Evolutionary conservation across 2,329 filamentous ascomycete species (phyloP).

Genomic region (Verticillium klebahnii): DNA sequence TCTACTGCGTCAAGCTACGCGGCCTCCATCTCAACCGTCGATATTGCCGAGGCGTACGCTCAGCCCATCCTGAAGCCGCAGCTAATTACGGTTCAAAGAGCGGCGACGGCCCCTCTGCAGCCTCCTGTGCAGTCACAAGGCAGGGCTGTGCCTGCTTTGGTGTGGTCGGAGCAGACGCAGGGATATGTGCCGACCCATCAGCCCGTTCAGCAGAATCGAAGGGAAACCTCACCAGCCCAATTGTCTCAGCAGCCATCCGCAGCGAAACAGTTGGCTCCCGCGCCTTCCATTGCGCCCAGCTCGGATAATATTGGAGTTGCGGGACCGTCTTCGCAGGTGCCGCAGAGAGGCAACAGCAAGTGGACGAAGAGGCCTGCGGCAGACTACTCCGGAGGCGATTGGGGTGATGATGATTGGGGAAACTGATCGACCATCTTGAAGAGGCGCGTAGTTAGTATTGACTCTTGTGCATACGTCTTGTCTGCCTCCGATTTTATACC

Average conservation of each 20-base stretch:
- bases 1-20: constrained; percentile 7
- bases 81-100: constrained; percentile 10
- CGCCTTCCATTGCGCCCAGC: background rate
- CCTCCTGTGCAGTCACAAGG: background rate
- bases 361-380: constrained; percentile 17
- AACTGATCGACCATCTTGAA: background rate
- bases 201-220: background rate
- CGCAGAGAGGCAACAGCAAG: constrained; percentile 8
- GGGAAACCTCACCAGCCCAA: background rate
- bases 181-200: background rate
- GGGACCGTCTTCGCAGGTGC: background rate
- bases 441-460: background rate
- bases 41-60: constrained; percentile 15
- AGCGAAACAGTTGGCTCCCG: background rate
- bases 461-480: background rate
- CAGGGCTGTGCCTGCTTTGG: background rate
- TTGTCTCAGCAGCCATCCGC: background rate
- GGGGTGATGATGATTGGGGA: constrained; percentile 17
- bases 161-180: background rate
- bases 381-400: constrained; percentile 23
- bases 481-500: background rate
- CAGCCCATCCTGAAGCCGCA: constrained; percentile 16
- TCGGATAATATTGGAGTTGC: background rate
- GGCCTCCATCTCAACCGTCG: constrained; percentile 17
- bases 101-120: background rate